A percentile compares a stretch with the other conserved stretches of the same genome.
These are phyloP conservation scores for Adenanthera pavonina DNA, from an alignment of 306 rosid species.

Conservation along the genomic window DNA sequence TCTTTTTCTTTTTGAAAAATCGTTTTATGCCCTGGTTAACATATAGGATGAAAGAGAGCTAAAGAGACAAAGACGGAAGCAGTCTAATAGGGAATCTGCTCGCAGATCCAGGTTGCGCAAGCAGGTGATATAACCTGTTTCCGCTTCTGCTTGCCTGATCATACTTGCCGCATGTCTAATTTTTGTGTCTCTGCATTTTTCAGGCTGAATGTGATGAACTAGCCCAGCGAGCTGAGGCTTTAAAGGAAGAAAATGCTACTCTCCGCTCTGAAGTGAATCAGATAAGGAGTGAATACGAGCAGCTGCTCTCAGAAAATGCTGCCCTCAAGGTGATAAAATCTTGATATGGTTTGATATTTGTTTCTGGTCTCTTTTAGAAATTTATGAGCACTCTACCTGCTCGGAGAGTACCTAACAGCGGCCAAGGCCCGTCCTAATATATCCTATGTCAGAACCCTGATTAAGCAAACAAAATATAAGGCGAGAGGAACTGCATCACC, in stretches of 20 bases:
- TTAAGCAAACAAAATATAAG: conserved; percentile 14
- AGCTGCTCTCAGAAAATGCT: conserved; percentile 84
- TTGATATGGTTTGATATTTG: conserved; percentile 29
- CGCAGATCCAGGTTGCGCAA: conserved; percentile 97
- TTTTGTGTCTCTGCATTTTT: conserved; percentile 32
- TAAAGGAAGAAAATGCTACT: conserved; percentile 85
- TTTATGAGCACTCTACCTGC: conserved; percentile 15
- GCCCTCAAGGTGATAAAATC: conserved; percentile 78
- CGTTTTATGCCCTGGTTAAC: conserved; percentile 14
- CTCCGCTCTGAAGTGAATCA: conserved; percentile 82
- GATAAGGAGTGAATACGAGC: conserved; percentile 86
- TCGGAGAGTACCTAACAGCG: neutral
- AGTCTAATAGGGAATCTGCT: conserved; percentile 97
- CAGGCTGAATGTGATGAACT: conserved; percentile 98
- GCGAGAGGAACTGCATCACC: conserved; percentile 2
- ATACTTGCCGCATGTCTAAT: conserved; percentile 20
- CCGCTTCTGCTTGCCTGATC: conserved; percentile 34
- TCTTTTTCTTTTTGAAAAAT: neutral
- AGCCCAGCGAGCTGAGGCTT: conserved; percentile 85
- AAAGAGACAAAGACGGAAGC: conserved; percentile 94
- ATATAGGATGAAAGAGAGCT: conserved; percentile 95
- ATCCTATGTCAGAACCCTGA: neutral
- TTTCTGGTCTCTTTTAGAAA: conserved; percentile 6
- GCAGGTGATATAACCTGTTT: conserved; percentile 63
- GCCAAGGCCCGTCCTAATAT: neutral